These are phyloP conservation scores for Syzygium aromaticum DNA, from an alignment of 345 rosid genomes.

Conservation along the genomic window DNA sequence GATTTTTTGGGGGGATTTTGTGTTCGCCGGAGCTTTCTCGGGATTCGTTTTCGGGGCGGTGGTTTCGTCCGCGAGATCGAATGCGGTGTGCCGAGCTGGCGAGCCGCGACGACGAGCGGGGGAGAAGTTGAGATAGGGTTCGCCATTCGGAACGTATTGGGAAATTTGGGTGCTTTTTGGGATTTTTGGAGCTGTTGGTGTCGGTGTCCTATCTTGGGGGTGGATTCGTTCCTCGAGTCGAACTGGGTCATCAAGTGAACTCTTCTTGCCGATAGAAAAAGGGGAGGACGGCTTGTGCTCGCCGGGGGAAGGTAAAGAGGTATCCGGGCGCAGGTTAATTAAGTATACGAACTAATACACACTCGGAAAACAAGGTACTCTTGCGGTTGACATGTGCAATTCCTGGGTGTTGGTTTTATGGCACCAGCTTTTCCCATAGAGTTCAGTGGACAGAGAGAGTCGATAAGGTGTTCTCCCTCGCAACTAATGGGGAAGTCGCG, in stretches of 20 bases:
- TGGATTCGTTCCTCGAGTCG: background rate
- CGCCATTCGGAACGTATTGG: background rate
- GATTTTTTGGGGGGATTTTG: background rate
- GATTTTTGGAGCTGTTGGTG: background rate
- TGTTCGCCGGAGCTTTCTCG: background rate
- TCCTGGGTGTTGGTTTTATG: conserved; percentile 38
- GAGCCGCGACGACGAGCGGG: background rate
- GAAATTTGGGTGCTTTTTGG: background rate
- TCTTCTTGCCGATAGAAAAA: background rate
- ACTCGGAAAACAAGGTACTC: background rate
- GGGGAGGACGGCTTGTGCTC: background rate
- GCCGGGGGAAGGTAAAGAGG: background rate
- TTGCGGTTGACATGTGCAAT: conserved; percentile 44
- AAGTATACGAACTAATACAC: background rate
- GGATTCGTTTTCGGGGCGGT: background rate
- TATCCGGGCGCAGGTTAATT: background rate
- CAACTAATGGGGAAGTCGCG: conserved; percentile 63
- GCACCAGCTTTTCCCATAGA: conserved; percentile 59
- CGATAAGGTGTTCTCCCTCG: conserved; percentile 18
- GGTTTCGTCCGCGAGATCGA: background rate
- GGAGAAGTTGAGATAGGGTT: conserved; percentile 1
- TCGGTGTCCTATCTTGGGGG: background rate
- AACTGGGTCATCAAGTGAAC: background rate
- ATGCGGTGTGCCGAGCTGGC: background rate
- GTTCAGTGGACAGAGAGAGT: conserved; percentile 42